Evolutionary conservation across 106 monocot species (phyloP), one percentile per base, ranked within the genome.

Genomic region (Vanilla planifolia): DNA sequence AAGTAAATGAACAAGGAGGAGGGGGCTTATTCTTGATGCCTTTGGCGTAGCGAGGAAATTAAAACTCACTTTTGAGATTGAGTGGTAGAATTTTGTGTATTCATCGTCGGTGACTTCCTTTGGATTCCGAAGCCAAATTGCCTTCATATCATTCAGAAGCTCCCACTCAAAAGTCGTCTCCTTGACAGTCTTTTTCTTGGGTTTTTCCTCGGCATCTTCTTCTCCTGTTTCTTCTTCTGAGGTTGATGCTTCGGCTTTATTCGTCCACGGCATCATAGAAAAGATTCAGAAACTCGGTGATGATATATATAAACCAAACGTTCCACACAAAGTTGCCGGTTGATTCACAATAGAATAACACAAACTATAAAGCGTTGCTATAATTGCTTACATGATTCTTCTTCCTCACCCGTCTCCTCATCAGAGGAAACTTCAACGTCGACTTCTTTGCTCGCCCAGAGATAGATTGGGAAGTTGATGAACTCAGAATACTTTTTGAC

Each of bases 401-500:
- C 96, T 0, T 85, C 94, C 36, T 22, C 73, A 36, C 85, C 77
- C 56, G 89, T 85, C 51, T 83, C 88, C 73, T 88, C 96, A 74
- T 98, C 98, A 51, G 85, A 46, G 33, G 92, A 88, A 52, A 88
- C 88, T 77, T 99, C 98, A 14, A 99, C 82, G 78, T 99, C 92
- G 3, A 92, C 68, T 66, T 99, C 92, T 78, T 99, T 99, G 73
- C 69, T 99, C 59, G 85, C 82, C 98, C 98, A 99, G 8, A 99
- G 82, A 70, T 85, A 82, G 28, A 99, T 99, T 24, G 98, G 98
- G 71, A 99, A 99, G 66, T 99, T 99, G 70, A 99, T 99, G 41
- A 99, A 99, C 52, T 92, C 88, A 56, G 98, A 99, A 70, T 99
- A 99, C 73, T 82, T 99, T 73, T 88, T 92, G 14, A 99, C 92